Evolutionary conservation across 441 rosid species (phyloP), one percentile per base, ranked within the genome.

Genomic region (Euphorbia schlechtendalii): DNA sequence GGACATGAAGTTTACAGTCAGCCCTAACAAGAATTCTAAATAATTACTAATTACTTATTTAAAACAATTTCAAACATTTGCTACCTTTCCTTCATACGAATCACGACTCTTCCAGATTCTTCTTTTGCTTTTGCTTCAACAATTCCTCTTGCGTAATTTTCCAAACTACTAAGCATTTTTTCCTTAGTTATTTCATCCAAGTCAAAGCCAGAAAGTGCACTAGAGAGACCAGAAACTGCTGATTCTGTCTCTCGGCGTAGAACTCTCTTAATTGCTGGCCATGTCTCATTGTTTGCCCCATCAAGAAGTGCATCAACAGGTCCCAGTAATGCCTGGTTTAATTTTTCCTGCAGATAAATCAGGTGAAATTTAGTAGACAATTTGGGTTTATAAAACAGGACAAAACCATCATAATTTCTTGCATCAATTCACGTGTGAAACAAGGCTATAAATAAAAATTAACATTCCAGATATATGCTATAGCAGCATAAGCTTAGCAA

Each of bases 281-380:
- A 95, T 56, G 99, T 95, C 77, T 85, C 89, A 64, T 69, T 71
- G 71, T 73, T 81, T 58, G 99, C 97, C 67, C 88, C 97, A 77
- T 90, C 98, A 21, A 95, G 63, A 40, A 92, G 97, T 72, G 97
- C 92, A 80, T 90, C 99, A 68, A 90, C 95, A 20, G 99, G 97
- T 68, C 83, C 98, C 18, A 95, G 72, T 69, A 95, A 71, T 28
- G 95, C 87, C 55, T 80, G 87, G 57, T 78, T 87, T 58, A 90
- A 74, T 76, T 85, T 95, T 72, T 77, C 84, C 98, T 95, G 89
- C 74, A 84, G 65, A 72, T n/a, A n/a, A n/a, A n/a, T n/a, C n/a
- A n/a, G n/a, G n/a, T n/a, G n/a, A 18, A 25, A 9, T 61, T 32
- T 38, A 67, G 40, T 52, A 64, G 20, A 45, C 24, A 59, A 17